These are phyloP conservation scores for Scutellaria galericulata DNA, from an alignment of 257 asterid genomes.

Conservation along the genomic window DNA sequence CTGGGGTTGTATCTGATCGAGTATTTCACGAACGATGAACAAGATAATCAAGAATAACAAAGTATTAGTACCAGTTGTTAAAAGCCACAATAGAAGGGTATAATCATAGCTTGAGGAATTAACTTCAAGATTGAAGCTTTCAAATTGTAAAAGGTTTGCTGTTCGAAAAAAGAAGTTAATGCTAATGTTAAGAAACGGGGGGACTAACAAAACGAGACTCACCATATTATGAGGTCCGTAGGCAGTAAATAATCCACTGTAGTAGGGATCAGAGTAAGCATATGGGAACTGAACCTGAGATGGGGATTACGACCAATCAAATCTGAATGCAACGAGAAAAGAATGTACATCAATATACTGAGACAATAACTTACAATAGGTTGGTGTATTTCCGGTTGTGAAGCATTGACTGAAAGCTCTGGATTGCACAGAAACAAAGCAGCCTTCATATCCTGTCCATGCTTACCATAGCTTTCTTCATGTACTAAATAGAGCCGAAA, in stretches of 20 bases:
- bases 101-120: not conserved
- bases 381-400: constrained; percentile 61
- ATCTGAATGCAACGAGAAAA: constrained; percentile 14
- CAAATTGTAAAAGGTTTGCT: not conserved
- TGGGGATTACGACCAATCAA: constrained; percentile 24
- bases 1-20: constrained; percentile 63
- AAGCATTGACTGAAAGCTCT: constrained; percentile 48
- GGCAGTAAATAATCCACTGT: constrained; percentile 59
- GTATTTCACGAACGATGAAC: not conserved
- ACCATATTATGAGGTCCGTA: constrained; percentile 81
- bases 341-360: not conserved
- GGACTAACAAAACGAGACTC: constrained; percentile 27
- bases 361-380: constrained; percentile 60
- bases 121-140: not conserved
- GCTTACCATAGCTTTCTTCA: constrained; percentile 56
- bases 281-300: constrained; percentile 58
- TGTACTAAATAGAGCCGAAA: constrained; percentile 43
- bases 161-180: not conserved
- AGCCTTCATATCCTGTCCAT: constrained; percentile 53
- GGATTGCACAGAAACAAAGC: constrained; percentile 51
- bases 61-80: not conserved
- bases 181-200: not conserved
- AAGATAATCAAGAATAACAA: not conserved
- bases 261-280: constrained; percentile 74
- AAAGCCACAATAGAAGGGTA: not conserved